Percentiles rank a stretch among this genome's conserved stretches.
phyloP scores from a whole-genome alignment of 179 eudicot genomes.

The Spinacia oleracea region DNA sequence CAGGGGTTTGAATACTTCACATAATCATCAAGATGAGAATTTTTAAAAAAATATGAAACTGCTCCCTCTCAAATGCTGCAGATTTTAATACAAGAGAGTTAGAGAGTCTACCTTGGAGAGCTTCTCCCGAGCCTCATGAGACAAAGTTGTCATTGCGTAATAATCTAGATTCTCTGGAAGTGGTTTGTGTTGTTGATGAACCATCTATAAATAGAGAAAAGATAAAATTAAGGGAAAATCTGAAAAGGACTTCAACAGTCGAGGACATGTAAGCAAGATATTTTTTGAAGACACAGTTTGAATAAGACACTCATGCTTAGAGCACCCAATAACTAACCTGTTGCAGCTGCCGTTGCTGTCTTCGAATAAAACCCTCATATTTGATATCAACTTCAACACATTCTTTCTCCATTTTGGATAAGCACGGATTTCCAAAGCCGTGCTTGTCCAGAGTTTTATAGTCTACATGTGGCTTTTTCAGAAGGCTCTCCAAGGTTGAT shows the following conservation, averaged over 20 bases:
- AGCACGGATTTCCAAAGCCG: slow-evolving; percentile 66
- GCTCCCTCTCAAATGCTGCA: slow-evolving; percentile 7
- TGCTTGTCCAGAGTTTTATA: slow-evolving; percentile 85
- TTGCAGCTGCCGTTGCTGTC: slow-evolving; percentile 83
- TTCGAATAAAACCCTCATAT: slow-evolving; percentile 91
- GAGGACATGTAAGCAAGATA: slow-evolving; percentile 8
- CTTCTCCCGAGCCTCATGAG: slow-evolving; percentile 90
- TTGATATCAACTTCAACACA: slow-evolving; percentile 94
- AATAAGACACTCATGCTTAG: background rate
- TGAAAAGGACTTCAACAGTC: background rate
- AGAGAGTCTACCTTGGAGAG: slow-evolving; percentile 64
- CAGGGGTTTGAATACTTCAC: background rate
- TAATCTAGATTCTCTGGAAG: slow-evolving; percentile 90
- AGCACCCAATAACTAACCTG: slow-evolving; percentile 48
- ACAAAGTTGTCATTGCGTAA: slow-evolving; percentile 72
- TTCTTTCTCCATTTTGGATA: slow-evolving; percentile 81
- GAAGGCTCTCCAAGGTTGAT: slow-evolving; percentile 77
- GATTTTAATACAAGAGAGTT: slow-evolving; percentile 3
- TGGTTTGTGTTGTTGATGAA: slow-evolving; percentile 79
- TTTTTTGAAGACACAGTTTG: slow-evolving; percentile 1
- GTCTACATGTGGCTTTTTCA: slow-evolving; percentile 84
- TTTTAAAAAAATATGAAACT: background rate
- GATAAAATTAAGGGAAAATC: slow-evolving; percentile 7
- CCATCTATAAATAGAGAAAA: slow-evolving; percentile 55
- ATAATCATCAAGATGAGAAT: too few relatives aligned